Conservation (phyloP, 1,139 yeast genomes). For the Pichia sp. region DNA sequence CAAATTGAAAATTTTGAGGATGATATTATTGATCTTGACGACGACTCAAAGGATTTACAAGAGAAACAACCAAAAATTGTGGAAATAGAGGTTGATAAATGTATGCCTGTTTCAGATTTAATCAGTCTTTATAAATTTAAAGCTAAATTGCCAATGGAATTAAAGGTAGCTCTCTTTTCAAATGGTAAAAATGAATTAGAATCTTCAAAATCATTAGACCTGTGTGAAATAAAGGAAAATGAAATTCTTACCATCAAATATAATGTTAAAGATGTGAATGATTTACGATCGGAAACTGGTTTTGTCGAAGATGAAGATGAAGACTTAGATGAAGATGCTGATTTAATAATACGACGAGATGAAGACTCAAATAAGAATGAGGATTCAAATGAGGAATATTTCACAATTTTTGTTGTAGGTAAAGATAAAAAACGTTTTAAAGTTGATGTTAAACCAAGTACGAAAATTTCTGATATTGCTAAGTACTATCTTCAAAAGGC, state of each 20-base stretch:
- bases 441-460: constrained; percentile 53
- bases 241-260: not conserved
- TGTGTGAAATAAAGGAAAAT: not conserved
- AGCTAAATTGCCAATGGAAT: constrained; percentile 14
- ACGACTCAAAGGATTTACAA: not conserved
- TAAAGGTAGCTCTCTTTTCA: constrained; percentile 12
- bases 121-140: constrained; percentile 8
- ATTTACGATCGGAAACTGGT: not conserved
- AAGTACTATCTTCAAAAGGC: constrained; percentile 44
- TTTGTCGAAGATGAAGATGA: not conserved
- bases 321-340: constrained; percentile 11
- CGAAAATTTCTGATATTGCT: constrained; percentile 46
- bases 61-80: not conserved
- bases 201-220: not conserved
- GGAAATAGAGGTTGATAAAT: not conserved
- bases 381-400: constrained; percentile 22
- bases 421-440: constrained; percentile 52
- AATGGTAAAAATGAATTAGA: constrained; percentile 5
- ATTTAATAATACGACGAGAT: not conserved
- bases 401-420: constrained; percentile 57
- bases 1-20: not conserved
- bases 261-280: constrained; percentile 1
- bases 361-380: not conserved
- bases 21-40: not conserved
- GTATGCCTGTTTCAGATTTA: constrained; percentile 6